phyloP scores from a whole-genome alignment of 2,329 filamentous ascomycete genomes.

The Colletotrichum sp. region DNA sequence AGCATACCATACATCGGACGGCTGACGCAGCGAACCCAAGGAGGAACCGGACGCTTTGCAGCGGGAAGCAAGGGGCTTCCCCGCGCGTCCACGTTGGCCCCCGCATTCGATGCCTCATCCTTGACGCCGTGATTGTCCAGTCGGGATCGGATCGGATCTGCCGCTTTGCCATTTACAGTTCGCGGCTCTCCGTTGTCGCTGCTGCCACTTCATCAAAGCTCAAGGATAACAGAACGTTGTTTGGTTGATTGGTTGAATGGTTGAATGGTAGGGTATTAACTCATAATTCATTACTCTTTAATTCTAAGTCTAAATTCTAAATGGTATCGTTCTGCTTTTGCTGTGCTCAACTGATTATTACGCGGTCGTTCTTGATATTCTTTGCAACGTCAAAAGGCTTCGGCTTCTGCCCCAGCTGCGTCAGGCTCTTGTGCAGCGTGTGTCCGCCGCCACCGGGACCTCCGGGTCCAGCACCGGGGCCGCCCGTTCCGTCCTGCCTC shows the following conservation, averaged over 20 bases:
- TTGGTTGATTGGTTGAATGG: not conserved
- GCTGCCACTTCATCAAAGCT: not conserved
- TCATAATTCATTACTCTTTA: not conserved
- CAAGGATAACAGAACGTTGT: not conserved
- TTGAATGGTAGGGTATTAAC: not conserved
- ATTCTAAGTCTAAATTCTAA: not conserved
- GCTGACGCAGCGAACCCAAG: not conserved
- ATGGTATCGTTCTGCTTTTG: not conserved
- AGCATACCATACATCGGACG: not conserved
- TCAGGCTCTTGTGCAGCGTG: not conserved
- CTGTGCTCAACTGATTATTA: not conserved
- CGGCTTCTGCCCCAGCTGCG: slow-evolving; percentile 12
- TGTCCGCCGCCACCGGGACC: not conserved
- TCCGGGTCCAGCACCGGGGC: no score
- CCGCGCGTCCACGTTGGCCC: not conserved
- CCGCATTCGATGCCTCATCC: not conserved
- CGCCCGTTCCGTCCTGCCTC: not conserved
- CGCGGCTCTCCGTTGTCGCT: not conserved
- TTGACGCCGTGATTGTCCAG: not conserved
- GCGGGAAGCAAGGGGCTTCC: not conserved
- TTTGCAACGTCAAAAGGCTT: slow-evolving; percentile 4
- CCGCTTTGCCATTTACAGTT: not conserved
- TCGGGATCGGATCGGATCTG: not conserved
- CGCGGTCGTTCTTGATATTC: slow-evolving; percentile 11
- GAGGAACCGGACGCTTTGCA: not conserved